Conservation (phyloP, 495 filamentous ascomycete species). For the Podospora anserina region DNA sequence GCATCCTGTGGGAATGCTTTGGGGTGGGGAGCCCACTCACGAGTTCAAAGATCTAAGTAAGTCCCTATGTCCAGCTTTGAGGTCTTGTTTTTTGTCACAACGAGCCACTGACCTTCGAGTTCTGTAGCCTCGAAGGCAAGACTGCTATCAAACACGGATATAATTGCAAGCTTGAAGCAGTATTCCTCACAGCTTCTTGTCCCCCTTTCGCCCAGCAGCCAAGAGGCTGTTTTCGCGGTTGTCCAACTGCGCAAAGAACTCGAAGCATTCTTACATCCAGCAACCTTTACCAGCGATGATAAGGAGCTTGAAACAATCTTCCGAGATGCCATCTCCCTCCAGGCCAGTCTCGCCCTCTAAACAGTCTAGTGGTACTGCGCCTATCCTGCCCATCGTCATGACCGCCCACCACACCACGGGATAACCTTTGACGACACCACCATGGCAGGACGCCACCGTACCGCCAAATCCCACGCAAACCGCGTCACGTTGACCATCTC, state of each 20-base stretch:
- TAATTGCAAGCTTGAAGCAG: neutral
- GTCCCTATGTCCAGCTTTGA: neutral
- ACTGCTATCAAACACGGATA: neutral
- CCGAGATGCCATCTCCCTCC: neutral
- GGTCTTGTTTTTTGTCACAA: neutral
- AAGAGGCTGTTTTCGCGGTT: neutral
- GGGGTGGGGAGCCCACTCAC: neutral
- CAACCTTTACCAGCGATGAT: neutral
- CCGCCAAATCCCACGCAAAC: neutral
- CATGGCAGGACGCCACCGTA: neutral
- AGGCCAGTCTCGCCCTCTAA: neutral
- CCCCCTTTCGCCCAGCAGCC: neutral
- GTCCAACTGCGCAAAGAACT: neutral
- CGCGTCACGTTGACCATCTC: neutral
- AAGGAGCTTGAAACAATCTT: neutral
- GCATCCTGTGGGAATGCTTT: neutral
- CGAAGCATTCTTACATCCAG: neutral
- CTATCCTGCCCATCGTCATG: neutral
- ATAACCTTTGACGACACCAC: neutral
- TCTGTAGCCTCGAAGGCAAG: neutral
- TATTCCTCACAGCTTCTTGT: neutral
- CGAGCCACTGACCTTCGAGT: neutral
- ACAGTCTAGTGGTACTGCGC: neutral
- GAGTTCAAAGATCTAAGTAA: neutral
- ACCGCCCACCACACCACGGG: neutral